Evolutionary conservation across 2,329 filamentous ascomycete genomes (phyloP).

Genomic region (Aspergillus nomiae): DNA sequence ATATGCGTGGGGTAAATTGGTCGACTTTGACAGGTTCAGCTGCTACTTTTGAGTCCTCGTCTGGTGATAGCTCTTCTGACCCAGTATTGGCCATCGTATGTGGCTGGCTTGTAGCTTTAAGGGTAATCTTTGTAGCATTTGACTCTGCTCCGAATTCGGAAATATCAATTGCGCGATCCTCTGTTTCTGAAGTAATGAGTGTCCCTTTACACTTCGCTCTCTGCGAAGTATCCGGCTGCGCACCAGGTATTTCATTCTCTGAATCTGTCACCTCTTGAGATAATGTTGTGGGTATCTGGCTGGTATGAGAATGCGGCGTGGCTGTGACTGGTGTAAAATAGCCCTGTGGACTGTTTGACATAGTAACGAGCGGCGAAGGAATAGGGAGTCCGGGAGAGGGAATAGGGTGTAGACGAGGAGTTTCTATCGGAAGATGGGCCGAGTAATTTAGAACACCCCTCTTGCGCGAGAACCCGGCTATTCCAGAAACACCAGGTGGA

Average conservation of each 20-base stretch:
- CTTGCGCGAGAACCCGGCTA: constrained; percentile 1
- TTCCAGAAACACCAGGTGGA: constrained; percentile 3
- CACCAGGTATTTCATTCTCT: constrained; percentile 3
- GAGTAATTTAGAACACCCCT: constrained; percentile 4
- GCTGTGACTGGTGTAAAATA: constrained; percentile 34
- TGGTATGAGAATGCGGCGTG: constrained; percentile 14
- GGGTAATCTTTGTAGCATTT: not conserved
- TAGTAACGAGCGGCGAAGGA: constrained; percentile 41
- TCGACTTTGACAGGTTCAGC: not conserved
- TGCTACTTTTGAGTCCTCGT: not conserved
- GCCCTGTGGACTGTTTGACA: constrained; percentile 24
- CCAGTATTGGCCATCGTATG: not conserved
- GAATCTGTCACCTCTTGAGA: not conserved
- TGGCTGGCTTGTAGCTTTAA: not conserved
- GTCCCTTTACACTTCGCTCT: not conserved
- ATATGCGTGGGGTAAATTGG: no score
- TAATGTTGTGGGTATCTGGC: constrained; percentile 1
- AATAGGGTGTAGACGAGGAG: constrained; percentile 41
- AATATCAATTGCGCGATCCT: not conserved
- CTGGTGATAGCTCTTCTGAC: not conserved
- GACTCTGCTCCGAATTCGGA: not conserved
- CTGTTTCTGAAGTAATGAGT: not conserved
- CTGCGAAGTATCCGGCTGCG: not conserved
- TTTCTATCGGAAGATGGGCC: constrained; percentile 31
- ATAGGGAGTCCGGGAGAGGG: constrained; percentile 43